Evolutionary conservation across 83 land plant genomes (phyloP).

Genomic region (Thuja plicata): DNA sequence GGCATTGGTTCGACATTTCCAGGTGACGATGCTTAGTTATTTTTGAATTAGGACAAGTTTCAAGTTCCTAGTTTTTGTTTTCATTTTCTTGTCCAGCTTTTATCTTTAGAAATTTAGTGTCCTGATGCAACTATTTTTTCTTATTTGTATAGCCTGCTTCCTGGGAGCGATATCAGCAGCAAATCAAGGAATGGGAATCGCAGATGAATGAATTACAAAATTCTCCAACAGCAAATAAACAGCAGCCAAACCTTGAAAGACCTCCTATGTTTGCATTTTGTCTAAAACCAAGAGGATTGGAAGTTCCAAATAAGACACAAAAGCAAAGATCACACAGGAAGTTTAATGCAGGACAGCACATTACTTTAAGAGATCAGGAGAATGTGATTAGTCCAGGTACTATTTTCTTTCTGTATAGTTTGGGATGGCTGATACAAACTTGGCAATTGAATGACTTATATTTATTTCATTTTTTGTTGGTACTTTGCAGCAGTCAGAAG

Average conservation of each 20-base stretch:
- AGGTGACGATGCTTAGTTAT: conserved; percentile 44
- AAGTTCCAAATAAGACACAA: conserved; percentile 66
- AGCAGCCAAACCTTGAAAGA: conserved; percentile 39
- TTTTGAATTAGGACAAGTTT: background rate
- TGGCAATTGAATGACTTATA: background rate
- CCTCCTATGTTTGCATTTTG: conserved; percentile 96
- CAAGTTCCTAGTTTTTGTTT: background rate
- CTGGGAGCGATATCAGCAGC: conserved; percentile 86
- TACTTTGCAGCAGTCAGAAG: conserved; percentile 44
- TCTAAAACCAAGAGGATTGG: conserved; percentile 87
- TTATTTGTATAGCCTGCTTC: conserved; percentile 65
- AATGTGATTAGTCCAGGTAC: conserved; percentile 41
- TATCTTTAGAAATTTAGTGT: conserved; percentile 1
- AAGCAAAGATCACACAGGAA: conserved; percentile 87
- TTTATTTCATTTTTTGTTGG: background rate
- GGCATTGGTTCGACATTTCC: conserved; percentile 89
- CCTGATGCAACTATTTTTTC: background rate
- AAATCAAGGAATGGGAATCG: conserved; percentile 73
- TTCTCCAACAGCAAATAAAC: conserved; percentile 36
- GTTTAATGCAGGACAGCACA: conserved; percentile 37
- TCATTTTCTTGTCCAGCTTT: background rate
- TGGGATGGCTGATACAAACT: background rate
- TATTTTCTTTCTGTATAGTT: background rate
- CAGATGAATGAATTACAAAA: conserved; percentile 30
- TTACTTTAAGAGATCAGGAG: conserved; percentile 38